A percentile compares a stretch with the other conserved stretches of the same genome.
Evolutionary conservation across 2,329 filamentous ascomycete species (phyloP).

Genomic region (Cytospora piceae): DNA sequence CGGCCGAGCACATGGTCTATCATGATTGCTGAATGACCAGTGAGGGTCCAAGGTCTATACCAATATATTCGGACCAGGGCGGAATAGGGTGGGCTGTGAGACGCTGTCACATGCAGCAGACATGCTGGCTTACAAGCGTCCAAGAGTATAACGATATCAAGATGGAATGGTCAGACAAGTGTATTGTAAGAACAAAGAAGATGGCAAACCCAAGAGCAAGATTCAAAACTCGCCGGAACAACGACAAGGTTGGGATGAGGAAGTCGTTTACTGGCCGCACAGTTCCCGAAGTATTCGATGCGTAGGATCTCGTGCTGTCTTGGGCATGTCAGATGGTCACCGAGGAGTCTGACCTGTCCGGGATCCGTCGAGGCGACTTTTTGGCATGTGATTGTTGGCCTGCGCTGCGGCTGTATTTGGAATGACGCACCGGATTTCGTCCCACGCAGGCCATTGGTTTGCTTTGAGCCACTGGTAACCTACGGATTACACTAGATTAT

Average conservation of each 20-base stretch:
- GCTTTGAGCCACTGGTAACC: background rate
- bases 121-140: background rate
- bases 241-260: background rate
- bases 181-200: background rate
- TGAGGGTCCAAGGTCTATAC: background rate
- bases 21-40: slow-evolving; percentile 44
- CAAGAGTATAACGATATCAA: background rate
- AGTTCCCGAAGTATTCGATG: slow-evolving; percentile 3
- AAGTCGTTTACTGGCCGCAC: background rate
- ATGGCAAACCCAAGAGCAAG: background rate
- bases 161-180: background rate
- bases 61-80: background rate
- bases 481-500: too few relatives aligned
- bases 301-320: background rate
- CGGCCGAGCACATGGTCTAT: slow-evolving; percentile 90
- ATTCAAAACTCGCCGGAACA: background rate
- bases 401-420: background rate
- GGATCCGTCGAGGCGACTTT: slow-evolving; percentile 4
- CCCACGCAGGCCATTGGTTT: background rate
- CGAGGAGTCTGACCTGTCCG: slow-evolving; percentile 16
- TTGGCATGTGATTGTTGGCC: slow-evolving; percentile 21
- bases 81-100: background rate
- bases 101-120: slow-evolving; percentile 5
- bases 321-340: slow-evolving; percentile 16
- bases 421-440: slow-evolving; percentile 3